Evolutionary conservation across 805 yeast species (phyloP), one percentile per base, ranked within the genome.

Genomic region (Ogataea degrootiae): DNA sequence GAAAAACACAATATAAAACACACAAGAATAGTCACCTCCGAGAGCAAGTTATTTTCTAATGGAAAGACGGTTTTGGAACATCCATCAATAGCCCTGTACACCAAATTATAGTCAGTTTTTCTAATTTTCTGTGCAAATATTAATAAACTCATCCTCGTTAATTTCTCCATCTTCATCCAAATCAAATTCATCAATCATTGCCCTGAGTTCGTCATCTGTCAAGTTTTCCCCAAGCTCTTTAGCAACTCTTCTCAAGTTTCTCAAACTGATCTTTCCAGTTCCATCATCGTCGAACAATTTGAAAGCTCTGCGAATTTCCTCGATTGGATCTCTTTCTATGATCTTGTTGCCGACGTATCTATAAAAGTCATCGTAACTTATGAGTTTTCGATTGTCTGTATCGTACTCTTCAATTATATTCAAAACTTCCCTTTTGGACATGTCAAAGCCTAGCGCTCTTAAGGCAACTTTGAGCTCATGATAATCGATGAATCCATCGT

Each of bases 161-260:
- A 90, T 91, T 55, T 87, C 96, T 43, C 98, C 98, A 65, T 94
- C 98, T 47, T 88, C 96, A 63, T 94, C 97, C 44, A 91, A 70
- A 68, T 94, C 99, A 62, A 94, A 94, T 66, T 92, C 98, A 52
- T 91, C 96, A 54, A 94, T 94, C 99, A 94, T 94, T 5, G 97
- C 97, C 55, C 87, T 77, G 44, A 94, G 72, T 61, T 94, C 99
- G 49, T 89, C 96, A 56, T 94, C 99, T 6, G 88, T 83, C 48
- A 94, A 70, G 57, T 85, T 87, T 65, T 94, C 99, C 2, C 97
- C 97, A 48, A 94, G 70, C 55, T 92, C 97, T 57, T 87, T 86
- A 11, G 97, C 94, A 1, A 92, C 96, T 51, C 94, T 77, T 65
- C 95, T 80, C 49, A 94, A 74, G 61, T 90, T 87, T 54, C 91